phyloP scores from a whole-genome alignment of 164 flowering plant genomes.

The Liquidambar formosana region DNA sequence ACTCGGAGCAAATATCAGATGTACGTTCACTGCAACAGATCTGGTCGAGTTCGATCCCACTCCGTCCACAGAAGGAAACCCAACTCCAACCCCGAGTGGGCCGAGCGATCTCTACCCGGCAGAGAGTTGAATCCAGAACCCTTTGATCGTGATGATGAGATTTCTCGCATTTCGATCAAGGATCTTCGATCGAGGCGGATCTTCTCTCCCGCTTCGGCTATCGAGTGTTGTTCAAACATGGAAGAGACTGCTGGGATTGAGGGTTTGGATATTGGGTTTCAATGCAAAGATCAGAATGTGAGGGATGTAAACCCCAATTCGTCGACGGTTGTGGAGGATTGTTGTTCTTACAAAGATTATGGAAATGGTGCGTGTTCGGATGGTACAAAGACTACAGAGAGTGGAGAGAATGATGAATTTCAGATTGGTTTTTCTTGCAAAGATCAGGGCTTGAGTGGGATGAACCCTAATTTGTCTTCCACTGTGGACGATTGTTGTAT shows the following conservation, averaged over 20 bases:
- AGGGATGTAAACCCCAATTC: neutral
- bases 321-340: neutral
- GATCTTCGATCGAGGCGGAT: constrained; percentile 53
- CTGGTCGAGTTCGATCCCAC: constrained; percentile 30
- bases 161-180: constrained; percentile 21
- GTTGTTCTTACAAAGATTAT: neutral
- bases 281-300: neutral
- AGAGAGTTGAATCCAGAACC: neutral
- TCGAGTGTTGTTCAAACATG: neutral
- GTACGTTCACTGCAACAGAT: constrained; percentile 29
- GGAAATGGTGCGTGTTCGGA: no score
- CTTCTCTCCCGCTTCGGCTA: constrained; percentile 30
- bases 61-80: neutral
- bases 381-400: neutral
- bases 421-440: neutral
- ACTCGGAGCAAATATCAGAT: constrained; percentile 39
- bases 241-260: neutral
- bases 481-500: neutral
- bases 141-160: neutral
- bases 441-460: neutral
- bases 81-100: neutral
- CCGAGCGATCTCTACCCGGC: neutral
- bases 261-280: neutral
- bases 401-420: neutral
- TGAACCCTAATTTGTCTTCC: neutral